Evolutionary conservation across 2,329 filamentous ascomycete species (phyloP), one percentile per base, ranked within the genome.

Genomic region (Acarospora socialis): DNA sequence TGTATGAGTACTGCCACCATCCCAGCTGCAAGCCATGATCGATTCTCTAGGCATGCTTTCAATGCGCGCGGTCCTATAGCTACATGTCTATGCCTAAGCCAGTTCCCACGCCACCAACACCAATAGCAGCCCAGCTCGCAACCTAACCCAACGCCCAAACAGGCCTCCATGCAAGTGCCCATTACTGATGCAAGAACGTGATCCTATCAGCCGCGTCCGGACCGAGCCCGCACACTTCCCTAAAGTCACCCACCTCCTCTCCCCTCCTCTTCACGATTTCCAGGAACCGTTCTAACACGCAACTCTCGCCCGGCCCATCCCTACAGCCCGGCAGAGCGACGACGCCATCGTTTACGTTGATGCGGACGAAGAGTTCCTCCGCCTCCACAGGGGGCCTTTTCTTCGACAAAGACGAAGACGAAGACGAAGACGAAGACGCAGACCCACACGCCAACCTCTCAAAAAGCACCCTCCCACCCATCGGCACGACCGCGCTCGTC

Each of bases 331-430:
- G 56, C 3, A 71, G 43, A 3, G 59, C 55, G 1, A 68, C 59
- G 17, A 70, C 60, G 6, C 61, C 65, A 42, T 73, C 69, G 42
- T 73, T 73, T 44, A 73, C 59, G 27, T 66, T 68, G 36, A 73
- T 45, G 12, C 68, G 59, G 14, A 73, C 53, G 38, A 57, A 70
- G 4, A 38, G 29, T 4, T 52, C 45, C 2, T 50, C n/a, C n/a
- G n/a, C n/a, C n/a, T n/a, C n/a, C n/a, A n/a, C n/a, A n/a, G n/a
- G n/a, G n/a, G n/a, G n/a, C n/a, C n/a, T n/a, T n/a, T n/a, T n/a
- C n/a, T n/a, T n/a, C n/a, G n/a, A n/a, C n/a, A n/a, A n/a, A n/a
- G n/a, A n/a, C n/a, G n/a, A n/a, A n/a, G n/a, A 38, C 4, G 39
- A 31, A 7, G 33, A 38, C 7, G 35, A 30, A 19, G 46, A 31